These are phyloP conservation scores for Mallotus japonicus DNA, from an alignment of 441 rosid species.

Conservation along the genomic window DNA sequence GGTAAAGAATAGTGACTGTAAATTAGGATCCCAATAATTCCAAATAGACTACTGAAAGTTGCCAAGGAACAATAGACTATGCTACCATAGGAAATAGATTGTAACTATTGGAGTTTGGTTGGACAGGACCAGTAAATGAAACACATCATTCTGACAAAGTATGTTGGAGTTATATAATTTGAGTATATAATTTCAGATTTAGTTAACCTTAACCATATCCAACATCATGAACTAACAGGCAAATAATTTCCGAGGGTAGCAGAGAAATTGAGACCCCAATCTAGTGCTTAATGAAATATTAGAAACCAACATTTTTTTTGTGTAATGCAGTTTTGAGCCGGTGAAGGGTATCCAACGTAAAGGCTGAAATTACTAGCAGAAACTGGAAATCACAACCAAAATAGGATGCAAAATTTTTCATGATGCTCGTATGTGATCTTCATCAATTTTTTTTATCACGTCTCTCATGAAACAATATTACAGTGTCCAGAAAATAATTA, in stretches of 20 bases:
- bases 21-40: background rate
- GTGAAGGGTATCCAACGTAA: background rate
- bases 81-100: background rate
- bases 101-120: background rate
- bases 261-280: background rate
- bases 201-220: no score
- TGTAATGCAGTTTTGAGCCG: background rate
- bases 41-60: background rate
- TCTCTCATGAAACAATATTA: background rate
- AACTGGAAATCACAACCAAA: background rate
- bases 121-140: background rate
- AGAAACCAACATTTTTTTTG: background rate
- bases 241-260: no score
- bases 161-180: no score
- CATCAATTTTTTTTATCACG: background rate
- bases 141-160: no score
- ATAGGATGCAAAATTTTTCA: background rate
- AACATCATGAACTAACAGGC: no score
- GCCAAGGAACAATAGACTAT: background rate
- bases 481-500: background rate
- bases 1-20: background rate
- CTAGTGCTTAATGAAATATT: background rate
- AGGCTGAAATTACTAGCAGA: background rate
- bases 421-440: background rate
- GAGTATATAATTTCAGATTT: no score